Conservation (phyloP, 2,329 filamentous ascomycete genomes). For the Chaetomiaceae sp. region DNA sequence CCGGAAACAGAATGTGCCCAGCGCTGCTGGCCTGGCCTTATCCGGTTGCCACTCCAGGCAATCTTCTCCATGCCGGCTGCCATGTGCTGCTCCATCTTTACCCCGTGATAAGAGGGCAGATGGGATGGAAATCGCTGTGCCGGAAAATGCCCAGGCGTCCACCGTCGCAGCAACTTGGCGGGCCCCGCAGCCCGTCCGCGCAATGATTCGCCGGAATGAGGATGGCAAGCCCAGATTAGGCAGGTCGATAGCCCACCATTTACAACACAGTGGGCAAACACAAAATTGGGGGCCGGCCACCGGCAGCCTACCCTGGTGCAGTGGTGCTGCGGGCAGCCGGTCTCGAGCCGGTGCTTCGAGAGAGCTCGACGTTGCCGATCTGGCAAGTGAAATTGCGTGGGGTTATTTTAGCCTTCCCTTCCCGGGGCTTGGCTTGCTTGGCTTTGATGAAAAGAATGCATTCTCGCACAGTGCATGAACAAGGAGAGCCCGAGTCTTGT, state of each 20-base stretch:
- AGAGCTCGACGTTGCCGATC: conserved; percentile 13
- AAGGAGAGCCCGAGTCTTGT: neutral
- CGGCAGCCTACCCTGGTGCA: neutral
- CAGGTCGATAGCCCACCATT: conserved; percentile 23
- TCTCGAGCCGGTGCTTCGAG: too few species aligned
- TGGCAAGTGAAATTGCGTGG: conserved; percentile 2
- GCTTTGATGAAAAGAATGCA: neutral
- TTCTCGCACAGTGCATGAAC: conserved; percentile 2
- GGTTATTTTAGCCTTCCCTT: conserved; percentile 4
- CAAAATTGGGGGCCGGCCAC: conserved; percentile 1
- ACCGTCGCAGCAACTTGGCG: neutral
- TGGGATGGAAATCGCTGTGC: conserved; percentile 9
- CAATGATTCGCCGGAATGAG: conserved; percentile 23
- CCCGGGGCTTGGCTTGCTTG: neutral
- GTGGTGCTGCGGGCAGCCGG: neutral
- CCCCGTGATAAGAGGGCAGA: conserved; percentile 16
- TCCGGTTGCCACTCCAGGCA: conserved; percentile 14
- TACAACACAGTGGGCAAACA: too few species aligned
- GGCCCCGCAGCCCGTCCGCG: neutral
- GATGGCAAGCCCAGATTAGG: conserved; percentile 21
- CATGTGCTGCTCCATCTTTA: conserved; percentile 8
- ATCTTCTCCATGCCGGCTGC: conserved; percentile 1
- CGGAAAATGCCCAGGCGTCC: conserved; percentile 2
- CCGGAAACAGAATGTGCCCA: conserved; percentile 22
- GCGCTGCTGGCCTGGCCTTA: conserved; percentile 1